Conservation (phyloP, 768 basidiomycete species). For the Suillus hirtellus region DNA sequence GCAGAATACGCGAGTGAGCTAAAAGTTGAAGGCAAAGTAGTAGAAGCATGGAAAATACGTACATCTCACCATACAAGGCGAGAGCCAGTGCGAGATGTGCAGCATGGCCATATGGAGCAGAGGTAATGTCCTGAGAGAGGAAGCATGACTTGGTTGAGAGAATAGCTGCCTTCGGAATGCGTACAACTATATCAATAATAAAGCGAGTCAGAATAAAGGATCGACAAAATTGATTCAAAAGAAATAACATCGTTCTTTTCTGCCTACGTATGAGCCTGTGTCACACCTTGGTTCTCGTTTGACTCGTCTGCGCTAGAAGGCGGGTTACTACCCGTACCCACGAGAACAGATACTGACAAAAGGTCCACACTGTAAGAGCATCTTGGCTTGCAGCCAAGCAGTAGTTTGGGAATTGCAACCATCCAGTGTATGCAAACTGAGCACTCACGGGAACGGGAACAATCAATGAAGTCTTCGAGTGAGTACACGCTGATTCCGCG, state of each 20-base stretch:
- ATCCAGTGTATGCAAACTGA: conserved; percentile 5
- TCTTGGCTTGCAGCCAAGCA: background rate
- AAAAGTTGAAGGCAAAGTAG: background rate
- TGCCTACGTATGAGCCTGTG: background rate
- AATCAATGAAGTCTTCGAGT: conserved; percentile 24
- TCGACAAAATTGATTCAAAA: conserved; percentile 7
- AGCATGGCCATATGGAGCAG: conserved; percentile 52
- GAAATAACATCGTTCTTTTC: background rate
- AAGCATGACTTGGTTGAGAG: conserved; percentile 61
- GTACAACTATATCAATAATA: conserved; percentile 48
- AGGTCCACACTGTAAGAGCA: background rate
- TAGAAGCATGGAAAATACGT: conserved; percentile 27
- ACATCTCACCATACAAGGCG: conserved; percentile 69
- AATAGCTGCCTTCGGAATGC: conserved; percentile 62
- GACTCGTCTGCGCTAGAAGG: background rate
- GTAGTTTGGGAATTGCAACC: background rate
- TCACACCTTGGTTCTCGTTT: background rate
- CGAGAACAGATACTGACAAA: background rate
- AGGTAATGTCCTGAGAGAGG: conserved; percentile 43
- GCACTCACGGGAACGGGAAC: conserved; percentile 29
- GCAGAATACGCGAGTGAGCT: conserved; percentile 11
- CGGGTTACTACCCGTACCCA: background rate
- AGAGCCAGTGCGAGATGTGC: conserved; percentile 63
- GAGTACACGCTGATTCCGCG: conserved; percentile 26
- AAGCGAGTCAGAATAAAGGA: conserved; percentile 6